Evolutionary conservation across 495 filamentous ascomycete species (phyloP).

Genomic region (Aspergillus coremiiformis): DNA sequence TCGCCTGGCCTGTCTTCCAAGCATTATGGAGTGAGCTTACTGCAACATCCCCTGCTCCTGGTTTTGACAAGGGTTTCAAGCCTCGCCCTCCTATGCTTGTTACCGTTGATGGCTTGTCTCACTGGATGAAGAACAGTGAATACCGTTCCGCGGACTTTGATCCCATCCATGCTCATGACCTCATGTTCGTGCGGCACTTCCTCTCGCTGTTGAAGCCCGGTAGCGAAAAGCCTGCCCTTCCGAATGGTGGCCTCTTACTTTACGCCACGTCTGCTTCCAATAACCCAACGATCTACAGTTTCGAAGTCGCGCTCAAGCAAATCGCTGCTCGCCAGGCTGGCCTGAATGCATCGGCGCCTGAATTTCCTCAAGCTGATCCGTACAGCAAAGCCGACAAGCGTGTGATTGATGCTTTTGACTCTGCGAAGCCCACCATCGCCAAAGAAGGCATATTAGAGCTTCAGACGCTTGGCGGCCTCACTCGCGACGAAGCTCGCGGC

Average conservation of each 20-base stretch:
- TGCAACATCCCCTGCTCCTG: conserved; percentile 42
- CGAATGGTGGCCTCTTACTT: conserved; percentile 72
- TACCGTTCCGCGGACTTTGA: conserved; percentile 64
- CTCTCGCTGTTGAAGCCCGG: conserved; percentile 56
- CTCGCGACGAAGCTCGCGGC: conserved; percentile 64
- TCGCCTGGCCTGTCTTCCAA: conserved; percentile 75
- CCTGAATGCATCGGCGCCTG: conserved; percentile 22
- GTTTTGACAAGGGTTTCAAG: conserved; percentile 28
- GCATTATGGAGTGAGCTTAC: conserved; percentile 75
- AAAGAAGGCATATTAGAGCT: conserved; percentile 46
- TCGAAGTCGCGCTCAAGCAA: conserved; percentile 58
- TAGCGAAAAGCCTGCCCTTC: conserved; percentile 37
- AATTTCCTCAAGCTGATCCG: conserved; percentile 51
- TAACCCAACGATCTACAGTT: conserved; percentile 48
- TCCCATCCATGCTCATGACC: conserved; percentile 79
- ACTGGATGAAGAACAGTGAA: conserved; percentile 68
- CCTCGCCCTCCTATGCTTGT: conserved; percentile 73
- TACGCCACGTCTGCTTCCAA: conserved; percentile 66
- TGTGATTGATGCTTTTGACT: conserved; percentile 45
- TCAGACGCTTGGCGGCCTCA: conserved; percentile 55
- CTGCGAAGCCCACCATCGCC: conserved; percentile 12
- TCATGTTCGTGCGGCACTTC: conserved; percentile 71
- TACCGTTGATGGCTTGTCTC: conserved; percentile 65
- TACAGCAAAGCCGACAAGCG: conserved; percentile 63
- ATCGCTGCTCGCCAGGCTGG: conserved; percentile 35